Conservation (phyloP, 139 green algal genomes). For the Nannochloris sp. region DNA sequence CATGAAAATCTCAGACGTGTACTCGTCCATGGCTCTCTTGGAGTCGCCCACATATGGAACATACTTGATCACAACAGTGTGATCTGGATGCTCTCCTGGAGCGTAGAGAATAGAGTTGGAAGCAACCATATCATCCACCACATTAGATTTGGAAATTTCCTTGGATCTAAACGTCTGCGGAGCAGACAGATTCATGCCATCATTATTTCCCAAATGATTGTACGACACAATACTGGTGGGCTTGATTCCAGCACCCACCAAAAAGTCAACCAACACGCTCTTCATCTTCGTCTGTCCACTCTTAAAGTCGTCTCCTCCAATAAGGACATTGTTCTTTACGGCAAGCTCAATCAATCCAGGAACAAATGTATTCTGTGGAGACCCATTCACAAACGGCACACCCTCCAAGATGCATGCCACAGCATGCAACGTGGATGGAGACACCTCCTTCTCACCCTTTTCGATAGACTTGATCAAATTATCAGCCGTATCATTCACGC, state of each 20-base stretch:
- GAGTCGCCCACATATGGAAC: slow-evolving; percentile 94
- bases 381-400: slow-evolving; percentile 97
- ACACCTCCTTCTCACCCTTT: slow-evolving; percentile 79
- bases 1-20: slow-evolving; percentile 94
- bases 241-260: slow-evolving; percentile 97
- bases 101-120: slow-evolving; percentile 90
- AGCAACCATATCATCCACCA: slow-evolving; percentile 98
- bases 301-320: slow-evolving; percentile 99
- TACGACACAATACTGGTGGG: slow-evolving; percentile 95
- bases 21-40: slow-evolving; percentile 99
- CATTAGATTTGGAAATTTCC: slow-evolving; percentile 96
- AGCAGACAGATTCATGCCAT: slow-evolving; percentile 94
- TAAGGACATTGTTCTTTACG: slow-evolving; percentile 71
- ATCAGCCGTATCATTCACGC: slow-evolving; percentile 91
- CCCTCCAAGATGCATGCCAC: slow-evolving; percentile 84
- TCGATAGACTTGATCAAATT: slow-evolving; percentile 86
- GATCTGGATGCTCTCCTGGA: slow-evolving; percentile 93
- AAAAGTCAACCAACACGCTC: slow-evolving; percentile 92
- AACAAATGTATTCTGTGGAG: slow-evolving; percentile 96
- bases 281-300: slow-evolving; percentile 97
- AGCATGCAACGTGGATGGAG: slow-evolving; percentile 90
- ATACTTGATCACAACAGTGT: slow-evolving; percentile 99
- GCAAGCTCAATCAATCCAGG: slow-evolving; percentile 78
- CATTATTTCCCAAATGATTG: slow-evolving; percentile 99
- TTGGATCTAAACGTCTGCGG: slow-evolving; percentile 86